Percentiles rank a stretch among this genome's conserved stretches.
Conservation (phyloP, 306 rosid species). For the Cicer yamashitae region DNA sequence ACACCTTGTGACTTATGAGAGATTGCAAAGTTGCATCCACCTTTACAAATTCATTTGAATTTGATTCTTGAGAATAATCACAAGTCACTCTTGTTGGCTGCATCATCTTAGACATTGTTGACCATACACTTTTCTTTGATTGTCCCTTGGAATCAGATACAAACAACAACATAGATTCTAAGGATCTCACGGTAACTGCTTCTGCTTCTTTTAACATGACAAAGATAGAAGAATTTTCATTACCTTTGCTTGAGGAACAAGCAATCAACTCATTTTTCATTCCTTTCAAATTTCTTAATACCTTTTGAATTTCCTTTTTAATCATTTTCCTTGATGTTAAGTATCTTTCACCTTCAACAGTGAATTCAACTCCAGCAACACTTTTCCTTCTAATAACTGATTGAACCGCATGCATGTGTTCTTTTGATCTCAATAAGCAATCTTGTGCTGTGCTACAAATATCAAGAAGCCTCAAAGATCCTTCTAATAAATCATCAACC, state of each 20-base stretch:
- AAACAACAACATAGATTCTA: conserved; percentile 49
- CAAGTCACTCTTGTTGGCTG: conserved; percentile 45
- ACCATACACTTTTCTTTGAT: conserved; percentile 46
- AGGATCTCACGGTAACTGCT: conserved; percentile 42
- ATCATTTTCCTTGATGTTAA: conserved; percentile 44
- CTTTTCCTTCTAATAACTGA: conserved; percentile 45
- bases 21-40: conserved; percentile 47
- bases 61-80: conserved; percentile 42
- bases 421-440: conserved; percentile 45
- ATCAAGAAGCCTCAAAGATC: conserved; percentile 47
- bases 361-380: conserved; percentile 33
- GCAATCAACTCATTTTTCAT: conserved; percentile 9
- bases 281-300: conserved; percentile 43
- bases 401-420: conserved; percentile 41
- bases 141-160: conserved; percentile 44
- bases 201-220: conserved; percentile 48
- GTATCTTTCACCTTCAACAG: conserved; percentile 43
- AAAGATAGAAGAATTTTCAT: conserved; percentile 20
- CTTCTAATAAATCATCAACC: conserved; percentile 45
- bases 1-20: conserved; percentile 37
- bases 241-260: conserved; percentile 39
- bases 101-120: conserved; percentile 45
- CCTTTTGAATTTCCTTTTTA: conserved; percentile 48
- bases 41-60: conserved; percentile 43
- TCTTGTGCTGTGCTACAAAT: conserved; percentile 46